Percentiles rank a stretch among this genome's conserved stretches.
Evolutionary conservation across 164 flowering plant species (phyloP).

Genomic region (Liriodendron chinense): DNA sequence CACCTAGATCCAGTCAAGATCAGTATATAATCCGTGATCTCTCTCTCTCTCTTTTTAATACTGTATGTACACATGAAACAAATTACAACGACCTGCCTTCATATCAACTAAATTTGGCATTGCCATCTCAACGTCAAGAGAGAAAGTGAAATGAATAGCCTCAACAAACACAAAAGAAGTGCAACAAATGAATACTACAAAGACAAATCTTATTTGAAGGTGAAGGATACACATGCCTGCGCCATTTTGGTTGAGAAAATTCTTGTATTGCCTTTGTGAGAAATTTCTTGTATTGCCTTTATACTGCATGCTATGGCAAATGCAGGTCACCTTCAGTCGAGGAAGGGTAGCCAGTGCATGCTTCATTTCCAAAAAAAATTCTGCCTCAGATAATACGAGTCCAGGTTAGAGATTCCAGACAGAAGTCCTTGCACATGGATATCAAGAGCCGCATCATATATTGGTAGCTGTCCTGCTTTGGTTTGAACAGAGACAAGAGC

Average conservation of each 20-base stretch:
- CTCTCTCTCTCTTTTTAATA: too few relatives aligned
- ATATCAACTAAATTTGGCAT: background rate
- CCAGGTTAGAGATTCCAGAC: background rate
- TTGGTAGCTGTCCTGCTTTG: constrained; percentile 33
- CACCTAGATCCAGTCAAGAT: too few relatives aligned
- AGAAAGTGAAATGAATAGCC: too few relatives aligned
- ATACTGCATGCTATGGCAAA: background rate
- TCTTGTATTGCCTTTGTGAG: background rate
- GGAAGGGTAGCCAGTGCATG: too few relatives aligned
- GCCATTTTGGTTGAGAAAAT: background rate
- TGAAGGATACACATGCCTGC: background rate
- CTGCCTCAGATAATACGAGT: background rate
- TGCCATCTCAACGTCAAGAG: background rate
- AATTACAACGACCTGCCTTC: background rate
- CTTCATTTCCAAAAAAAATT: background rate
- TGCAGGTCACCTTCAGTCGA: too few relatives aligned
- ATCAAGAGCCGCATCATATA: constrained; percentile 2
- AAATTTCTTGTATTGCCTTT: background rate
- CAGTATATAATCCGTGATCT: too few relatives aligned
- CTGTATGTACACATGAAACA: background rate
- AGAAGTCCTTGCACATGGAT: background rate
- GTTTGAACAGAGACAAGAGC: constrained; percentile 82
- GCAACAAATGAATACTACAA: background rate
- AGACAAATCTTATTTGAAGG: background rate
- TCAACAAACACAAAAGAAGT: background rate